Percentiles rank a stretch among this genome's conserved stretches.
phyloP scores from a whole-genome alignment of 2,329 filamentous ascomycete genomes.

The Meredithiella fracta region DNA sequence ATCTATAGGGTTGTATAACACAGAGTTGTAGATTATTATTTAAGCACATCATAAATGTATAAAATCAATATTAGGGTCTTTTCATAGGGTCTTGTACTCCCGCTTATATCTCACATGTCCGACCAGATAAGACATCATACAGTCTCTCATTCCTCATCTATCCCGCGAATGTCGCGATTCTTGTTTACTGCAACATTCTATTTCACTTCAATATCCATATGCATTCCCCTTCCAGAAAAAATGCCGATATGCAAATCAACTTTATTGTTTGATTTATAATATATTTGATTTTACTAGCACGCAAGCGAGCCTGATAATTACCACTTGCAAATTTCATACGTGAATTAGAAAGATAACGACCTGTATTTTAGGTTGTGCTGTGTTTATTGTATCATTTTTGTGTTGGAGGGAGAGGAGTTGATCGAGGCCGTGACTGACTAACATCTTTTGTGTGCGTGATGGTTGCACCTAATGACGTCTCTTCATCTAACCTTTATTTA shows the following conservation, averaged over 20 bases:
- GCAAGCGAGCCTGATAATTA: conserved; percentile 1
- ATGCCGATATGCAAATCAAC: not conserved
- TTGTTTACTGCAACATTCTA: not conserved
- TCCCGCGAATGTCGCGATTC: conserved; percentile 2
- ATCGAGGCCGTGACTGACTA: no score
- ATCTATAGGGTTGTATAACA: not conserved
- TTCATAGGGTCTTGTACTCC: not conserved
- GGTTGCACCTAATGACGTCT: no score
- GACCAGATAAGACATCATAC: conserved; percentile 6
- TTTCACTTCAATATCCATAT: not conserved
- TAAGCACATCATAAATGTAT: no score
- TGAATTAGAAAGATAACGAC: not conserved
- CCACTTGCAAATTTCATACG: not conserved
- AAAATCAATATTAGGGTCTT: not conserved
- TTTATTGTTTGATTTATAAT: conserved; percentile 6
- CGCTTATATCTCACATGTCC: not conserved
- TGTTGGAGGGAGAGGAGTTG: no score
- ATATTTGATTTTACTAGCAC: not conserved
- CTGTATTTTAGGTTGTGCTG: no score
- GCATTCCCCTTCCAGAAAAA: not conserved
- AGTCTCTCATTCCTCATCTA: conserved; percentile 5
- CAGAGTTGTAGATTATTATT: not conserved
- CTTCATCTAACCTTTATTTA: no score
- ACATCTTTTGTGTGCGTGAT: no score
- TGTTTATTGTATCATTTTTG: no score